A percentile compares a stretch with the other conserved stretches of the same genome.
Conservation (phyloP, 2,329 filamentous ascomycete genomes). For the Lecanicillium sp. region DNA sequence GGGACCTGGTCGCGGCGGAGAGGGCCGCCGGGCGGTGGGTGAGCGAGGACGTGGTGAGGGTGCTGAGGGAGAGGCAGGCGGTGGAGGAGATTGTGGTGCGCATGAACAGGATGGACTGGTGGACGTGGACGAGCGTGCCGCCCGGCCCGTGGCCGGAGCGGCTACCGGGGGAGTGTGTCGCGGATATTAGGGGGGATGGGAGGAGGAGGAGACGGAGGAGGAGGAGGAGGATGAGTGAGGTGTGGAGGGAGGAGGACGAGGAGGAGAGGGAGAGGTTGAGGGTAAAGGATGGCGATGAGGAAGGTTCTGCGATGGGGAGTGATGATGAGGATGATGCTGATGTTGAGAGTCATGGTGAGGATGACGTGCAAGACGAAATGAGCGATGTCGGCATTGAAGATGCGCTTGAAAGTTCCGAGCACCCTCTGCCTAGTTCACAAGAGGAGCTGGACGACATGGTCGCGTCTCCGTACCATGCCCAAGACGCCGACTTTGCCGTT, state of each 20-base stretch:
- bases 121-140: slow-evolving; percentile 10
- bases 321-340: neutral
- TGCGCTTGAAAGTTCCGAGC: no score
- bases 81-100: slow-evolving; percentile 8
- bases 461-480: neutral
- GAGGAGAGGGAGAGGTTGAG: neutral
- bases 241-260: neutral
- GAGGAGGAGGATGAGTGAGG: neutral
- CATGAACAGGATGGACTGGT: slow-evolving; percentile 9
- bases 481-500: neutral
- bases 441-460: no score
- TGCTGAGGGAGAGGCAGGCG: neutral
- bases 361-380: no score
- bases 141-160: slow-evolving; percentile 6
- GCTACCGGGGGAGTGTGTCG: slow-evolving; percentile 1
- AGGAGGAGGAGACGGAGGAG: neutral
- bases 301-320: no score
- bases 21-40: no score
- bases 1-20: neutral
- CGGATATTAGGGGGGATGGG: neutral
- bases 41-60: neutral
- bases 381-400: no score
- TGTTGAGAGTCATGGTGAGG: neutral
- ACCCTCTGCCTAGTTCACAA: no score
- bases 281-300: no score